Base-by-base conservation (phyloP, 176 grass and related monocot genomes). In the Luzula sylvatica region DNA sequence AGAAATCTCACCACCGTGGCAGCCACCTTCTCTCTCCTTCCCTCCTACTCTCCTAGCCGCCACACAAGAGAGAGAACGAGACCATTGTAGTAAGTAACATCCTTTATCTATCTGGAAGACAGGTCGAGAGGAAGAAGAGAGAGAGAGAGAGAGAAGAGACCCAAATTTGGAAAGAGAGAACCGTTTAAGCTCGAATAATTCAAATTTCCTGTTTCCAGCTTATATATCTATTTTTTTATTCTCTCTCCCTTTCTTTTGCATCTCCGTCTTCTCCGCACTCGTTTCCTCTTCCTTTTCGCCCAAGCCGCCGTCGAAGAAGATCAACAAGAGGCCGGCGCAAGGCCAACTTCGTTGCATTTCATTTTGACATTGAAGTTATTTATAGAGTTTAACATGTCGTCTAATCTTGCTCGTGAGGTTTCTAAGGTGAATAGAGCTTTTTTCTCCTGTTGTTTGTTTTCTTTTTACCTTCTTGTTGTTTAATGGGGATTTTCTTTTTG, bases 321-420 rank as follows among this genome's bases (percentile, higher is more conserved):
- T 14, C 23, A 38, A 23, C 35, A 53, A 42, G 11, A 50, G 19
- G 16, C 26, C 24, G 20, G 24, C 42, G 13, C 24, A 15, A 3
- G 45, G 15, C 43, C 45, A 1, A 16, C 44, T 20, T 56, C 20
- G 45, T 53, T 35, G 17, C 58, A 20, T 40, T 47, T 48, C 35
- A 30, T 66, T 30, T n/a, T 27, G 46, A 20, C 39, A 11, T 13
- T 12, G 51, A 58, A 24, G 3, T 22, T 20, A 27, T 16, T 64
- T 29, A 3, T 48, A 24, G 15, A 9, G 8, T 61, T 50, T 23
- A 24, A 35, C 40, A 94, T 83, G 87, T 48, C 82, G 53, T 48
- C 83, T 44, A 87, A 80, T 66, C 43, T 94, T 54, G 68, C 82
- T 63, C 87, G 87, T 28, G 53, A 67, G 66, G 47, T 73, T 55